phyloP scores from a whole-genome alignment of 805 yeast species.

The Tetrapisispora iriomotensis region DNA sequence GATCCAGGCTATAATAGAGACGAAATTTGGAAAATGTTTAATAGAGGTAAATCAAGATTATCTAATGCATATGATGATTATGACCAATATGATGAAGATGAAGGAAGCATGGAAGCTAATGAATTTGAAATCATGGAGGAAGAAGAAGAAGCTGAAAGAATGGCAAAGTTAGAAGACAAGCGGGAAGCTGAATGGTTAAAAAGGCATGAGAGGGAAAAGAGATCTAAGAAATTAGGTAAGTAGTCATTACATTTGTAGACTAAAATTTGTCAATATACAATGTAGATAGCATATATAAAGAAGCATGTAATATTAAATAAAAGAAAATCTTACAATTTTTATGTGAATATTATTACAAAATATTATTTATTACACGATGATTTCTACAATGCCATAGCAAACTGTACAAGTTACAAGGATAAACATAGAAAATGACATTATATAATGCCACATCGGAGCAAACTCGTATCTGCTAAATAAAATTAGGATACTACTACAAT shows the following conservation, averaged over 20 bases:
- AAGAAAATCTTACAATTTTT: neutral
- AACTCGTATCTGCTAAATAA: conserved; percentile 23
- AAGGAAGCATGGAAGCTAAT: conserved; percentile 84
- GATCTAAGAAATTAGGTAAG: neutral
- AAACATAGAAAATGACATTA: conserved; percentile 19
- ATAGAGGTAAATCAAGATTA: conserved; percentile 47
- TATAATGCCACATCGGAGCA: conserved; percentile 29
- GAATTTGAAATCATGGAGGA: conserved; percentile 83
- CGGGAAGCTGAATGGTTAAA: conserved; percentile 57
- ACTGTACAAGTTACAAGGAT: conserved; percentile 20
- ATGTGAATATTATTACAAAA: neutral
- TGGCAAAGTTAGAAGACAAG: conserved; percentile 68
- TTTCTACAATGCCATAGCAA: conserved; percentile 26
- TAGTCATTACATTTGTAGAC: neutral
- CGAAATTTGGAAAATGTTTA: conserved; percentile 84
- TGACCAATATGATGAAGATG: conserved; percentile 9
- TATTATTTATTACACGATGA: conserved; percentile 10
- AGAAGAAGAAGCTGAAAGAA: conserved; percentile 56
- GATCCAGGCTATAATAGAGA: conserved; percentile 57
- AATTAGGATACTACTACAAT: conserved; percentile 15
- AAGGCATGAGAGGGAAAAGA: conserved; percentile 37
- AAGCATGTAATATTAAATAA: neutral
- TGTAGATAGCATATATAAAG: neutral
- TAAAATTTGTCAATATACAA: neutral
- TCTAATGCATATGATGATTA: conserved; percentile 32